A percentile compares a stretch with the other conserved stretches of the same genome.
Evolutionary conservation across 352 stramenopile genomes (phyloP).

Genomic region (Blastocystis sp.): DNA sequence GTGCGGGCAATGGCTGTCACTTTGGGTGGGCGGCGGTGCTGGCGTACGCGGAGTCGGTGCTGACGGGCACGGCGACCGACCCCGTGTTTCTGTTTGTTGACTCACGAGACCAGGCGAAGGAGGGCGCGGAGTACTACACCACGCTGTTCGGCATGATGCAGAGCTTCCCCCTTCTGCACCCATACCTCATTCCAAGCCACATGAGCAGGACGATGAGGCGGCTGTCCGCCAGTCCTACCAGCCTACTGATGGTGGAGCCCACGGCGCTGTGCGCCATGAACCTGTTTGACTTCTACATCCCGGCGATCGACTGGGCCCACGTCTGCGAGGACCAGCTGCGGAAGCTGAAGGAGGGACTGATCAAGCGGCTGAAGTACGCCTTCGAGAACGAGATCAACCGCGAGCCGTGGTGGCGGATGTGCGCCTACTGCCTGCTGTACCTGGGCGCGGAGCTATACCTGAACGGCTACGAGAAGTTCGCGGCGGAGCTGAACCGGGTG

Average conservation of each 20-base stretch:
- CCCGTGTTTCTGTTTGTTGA: not conserved
- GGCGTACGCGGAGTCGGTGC: not conserved
- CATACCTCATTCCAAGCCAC: not conserved
- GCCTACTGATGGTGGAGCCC: not conserved
- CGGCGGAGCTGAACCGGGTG: not conserved
- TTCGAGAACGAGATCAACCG: not conserved
- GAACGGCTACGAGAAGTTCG: constrained; percentile 19
- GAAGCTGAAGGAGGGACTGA: not conserved
- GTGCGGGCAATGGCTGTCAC: not conserved
- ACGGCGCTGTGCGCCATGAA: not conserved
- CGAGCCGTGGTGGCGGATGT: not conserved
- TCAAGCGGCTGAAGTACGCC: not conserved
- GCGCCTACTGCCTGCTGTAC: not conserved
- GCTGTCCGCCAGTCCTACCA: not conserved
- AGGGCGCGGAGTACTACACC: not conserved
- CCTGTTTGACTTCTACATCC: not conserved
- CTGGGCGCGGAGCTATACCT: constrained; percentile 27
- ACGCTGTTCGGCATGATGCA: not conserved
- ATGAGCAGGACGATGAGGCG: not conserved
- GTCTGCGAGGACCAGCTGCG: not conserved
- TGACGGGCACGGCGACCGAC: not conserved
- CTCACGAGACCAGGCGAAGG: not conserved
- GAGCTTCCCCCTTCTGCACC: not conserved
- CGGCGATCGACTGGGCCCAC: not conserved
- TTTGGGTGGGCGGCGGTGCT: not conserved